Evolutionary conservation across 2,329 filamentous ascomycete species (phyloP), one percentile per base, ranked within the genome.

Genomic region (Xylaria sp.): DNA sequence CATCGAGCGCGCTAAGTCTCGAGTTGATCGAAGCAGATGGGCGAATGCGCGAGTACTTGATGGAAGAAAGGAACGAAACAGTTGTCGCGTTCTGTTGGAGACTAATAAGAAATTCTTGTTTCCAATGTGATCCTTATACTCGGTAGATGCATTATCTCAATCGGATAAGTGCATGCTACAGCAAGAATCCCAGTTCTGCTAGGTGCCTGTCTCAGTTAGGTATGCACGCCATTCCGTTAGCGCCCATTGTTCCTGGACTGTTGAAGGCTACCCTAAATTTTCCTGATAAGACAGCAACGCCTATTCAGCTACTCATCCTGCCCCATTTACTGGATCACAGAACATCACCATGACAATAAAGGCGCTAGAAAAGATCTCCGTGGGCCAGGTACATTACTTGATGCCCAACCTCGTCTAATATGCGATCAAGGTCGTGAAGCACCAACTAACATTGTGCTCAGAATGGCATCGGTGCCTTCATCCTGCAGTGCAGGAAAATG

Each of bases 401-500:
- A 15, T 55, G 8, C 12, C 9, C 50, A 18, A 28, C 18, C 23
- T 9, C n/a, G 5, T 10, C 23, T 18, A 1, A 7, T 20, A 23
- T 61, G 25, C 28, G 23, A 51, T 34, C 32, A 18, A 46, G 23
- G 28, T n/a, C 9, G 13, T 56, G 37, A 68, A 62, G 20, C 32
- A 18, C 25, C 56, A 23, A 48, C 59, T 44, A 67, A 63, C 63
- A 3, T 32, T 34, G 25, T 1, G 20, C 57, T 12, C 44, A 98
- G 94, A 98, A 99, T 85, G 96, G 96, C 87, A 87, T 98, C 75
- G 95, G 95, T 78, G 93, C 94, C 80, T 98, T 98, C 86, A 93
- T 99, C 82, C 89, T 98, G 68, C 95, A 97, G 85, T 99, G 96
- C 90, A 97, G 94, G 86, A 92, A 91, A 79, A 86, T 99, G 81